Evolutionary conservation across 1,284 basidiomycete species (phyloP).

Genomic region (Puccinia novopanici): DNA sequence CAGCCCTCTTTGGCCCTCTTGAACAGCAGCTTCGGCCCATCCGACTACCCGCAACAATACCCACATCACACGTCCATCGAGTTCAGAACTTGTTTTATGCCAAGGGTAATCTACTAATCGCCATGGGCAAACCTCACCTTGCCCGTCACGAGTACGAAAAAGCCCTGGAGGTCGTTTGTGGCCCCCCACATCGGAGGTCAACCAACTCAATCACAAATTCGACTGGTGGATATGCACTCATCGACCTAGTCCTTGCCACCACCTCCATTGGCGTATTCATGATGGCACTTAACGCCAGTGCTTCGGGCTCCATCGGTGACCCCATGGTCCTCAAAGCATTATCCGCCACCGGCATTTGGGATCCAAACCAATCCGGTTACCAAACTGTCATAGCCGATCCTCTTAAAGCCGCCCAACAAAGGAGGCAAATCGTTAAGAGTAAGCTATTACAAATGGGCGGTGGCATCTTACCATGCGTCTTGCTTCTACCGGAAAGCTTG

Average conservation of each 20-base stretch:
- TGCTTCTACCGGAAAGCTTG: conserved; percentile 63
- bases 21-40: conserved; percentile 52
- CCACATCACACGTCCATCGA: conserved; percentile 60
- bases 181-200: conserved; percentile 45
- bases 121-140: conserved; percentile 54
- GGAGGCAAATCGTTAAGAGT: conserved; percentile 59
- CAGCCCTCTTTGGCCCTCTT: conserved; percentile 49
- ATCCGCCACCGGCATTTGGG: conserved; percentile 43
- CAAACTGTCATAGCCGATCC: conserved; percentile 54
- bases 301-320: conserved; percentile 56
- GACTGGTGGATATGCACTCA: conserved; percentile 50
- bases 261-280: conserved; percentile 59
- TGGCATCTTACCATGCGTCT: conserved; percentile 62
- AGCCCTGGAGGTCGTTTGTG: conserved; percentile 56
- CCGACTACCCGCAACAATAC: conserved; percentile 56
- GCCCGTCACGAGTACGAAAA: conserved; percentile 61
- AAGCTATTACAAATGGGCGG: conserved; percentile 59
- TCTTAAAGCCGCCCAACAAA: conserved; percentile 59
- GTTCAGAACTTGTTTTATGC: conserved; percentile 63
- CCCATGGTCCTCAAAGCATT: conserved; percentile 52
- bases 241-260: conserved; percentile 44
- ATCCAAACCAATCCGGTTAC: conserved; percentile 22
- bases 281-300: conserved; percentile 58
- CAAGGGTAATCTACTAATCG: conserved; percentile 61
- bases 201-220: conserved; percentile 50